Percentiles rank a stretch among this genome's conserved stretches.
Conservation (phyloP, 1,284 basidiomycete genomes). For the Ustilago nuda region DNA sequence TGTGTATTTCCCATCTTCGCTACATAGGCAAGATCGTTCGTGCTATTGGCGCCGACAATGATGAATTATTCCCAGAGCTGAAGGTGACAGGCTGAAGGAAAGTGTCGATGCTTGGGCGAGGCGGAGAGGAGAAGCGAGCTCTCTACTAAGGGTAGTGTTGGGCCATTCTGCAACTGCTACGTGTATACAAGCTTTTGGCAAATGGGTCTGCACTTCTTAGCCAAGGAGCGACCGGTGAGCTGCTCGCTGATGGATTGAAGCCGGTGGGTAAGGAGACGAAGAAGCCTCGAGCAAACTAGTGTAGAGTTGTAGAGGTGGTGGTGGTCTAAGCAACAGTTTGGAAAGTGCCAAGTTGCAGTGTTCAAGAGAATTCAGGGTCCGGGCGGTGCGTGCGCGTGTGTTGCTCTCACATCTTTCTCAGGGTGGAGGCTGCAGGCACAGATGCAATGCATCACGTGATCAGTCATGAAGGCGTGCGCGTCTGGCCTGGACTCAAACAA, state of each 20-base stretch:
- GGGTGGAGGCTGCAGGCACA: slow-evolving; percentile 17
- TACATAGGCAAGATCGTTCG: not conserved
- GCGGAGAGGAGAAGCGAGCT: not conserved
- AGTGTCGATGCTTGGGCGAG: not conserved
- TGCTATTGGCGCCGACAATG: not conserved
- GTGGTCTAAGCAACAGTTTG: not conserved
- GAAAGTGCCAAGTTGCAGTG: not conserved
- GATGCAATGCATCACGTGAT: not conserved
- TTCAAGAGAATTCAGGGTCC: slow-evolving; percentile 22
- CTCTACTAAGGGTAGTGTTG: not conserved
- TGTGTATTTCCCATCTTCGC: slow-evolving; percentile 57
- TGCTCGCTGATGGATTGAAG: no score
- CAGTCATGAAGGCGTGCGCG: no score
- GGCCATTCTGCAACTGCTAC: not conserved
- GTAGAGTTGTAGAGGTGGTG: not conserved
- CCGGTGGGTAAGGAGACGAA: no score
- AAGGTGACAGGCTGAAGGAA: not conserved
- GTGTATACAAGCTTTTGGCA: no score
- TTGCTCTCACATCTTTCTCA: slow-evolving; percentile 3
- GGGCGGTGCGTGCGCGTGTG: slow-evolving; percentile 22
- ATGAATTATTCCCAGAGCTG: not conserved
- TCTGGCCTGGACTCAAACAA: no score
- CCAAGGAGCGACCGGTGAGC: no score
- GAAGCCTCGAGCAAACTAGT: not conserved
- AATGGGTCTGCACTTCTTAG: no score